A percentile compares a stretch with the other conserved stretches of the same genome.
Conservation (phyloP, 805 yeast genomes). For the Candida succiphila region DNA sequence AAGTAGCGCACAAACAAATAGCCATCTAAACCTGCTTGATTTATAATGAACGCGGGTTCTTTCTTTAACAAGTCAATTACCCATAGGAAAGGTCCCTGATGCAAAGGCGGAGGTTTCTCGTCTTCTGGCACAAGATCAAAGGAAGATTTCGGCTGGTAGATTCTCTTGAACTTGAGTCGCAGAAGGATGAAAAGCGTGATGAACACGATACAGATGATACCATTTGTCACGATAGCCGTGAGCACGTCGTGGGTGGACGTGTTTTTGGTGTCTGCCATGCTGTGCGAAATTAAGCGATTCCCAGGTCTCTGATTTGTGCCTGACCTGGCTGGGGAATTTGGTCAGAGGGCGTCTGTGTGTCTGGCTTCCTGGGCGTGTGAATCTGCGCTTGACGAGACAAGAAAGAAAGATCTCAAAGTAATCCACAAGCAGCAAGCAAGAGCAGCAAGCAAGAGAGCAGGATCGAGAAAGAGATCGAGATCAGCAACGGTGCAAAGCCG, state of each 20-base stretch:
- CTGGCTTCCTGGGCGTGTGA: no score
- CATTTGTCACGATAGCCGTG: constrained; percentile 61
- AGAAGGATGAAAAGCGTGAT: constrained; percentile 52
- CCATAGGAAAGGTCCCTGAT: constrained; percentile 66
- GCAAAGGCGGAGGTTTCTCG: constrained; percentile 65
- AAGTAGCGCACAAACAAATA: constrained; percentile 81
- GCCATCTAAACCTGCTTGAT: constrained; percentile 91
- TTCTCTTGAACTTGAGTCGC: constrained; percentile 56
- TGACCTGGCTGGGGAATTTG: no score
- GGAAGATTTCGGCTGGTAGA: constrained; percentile 77
- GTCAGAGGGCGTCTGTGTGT: no score
- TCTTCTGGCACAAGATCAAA: constrained; percentile 47
- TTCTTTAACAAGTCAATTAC: constrained; percentile 48
- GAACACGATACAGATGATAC: constrained; percentile 54
- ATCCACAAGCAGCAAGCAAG: no score
- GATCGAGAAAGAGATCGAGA: no score
- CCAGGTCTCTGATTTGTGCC: no score
- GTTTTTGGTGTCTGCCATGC: constrained; percentile 18
- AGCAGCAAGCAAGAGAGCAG: no score
- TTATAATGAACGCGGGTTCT: constrained; percentile 65
- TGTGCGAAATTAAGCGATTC: no score
- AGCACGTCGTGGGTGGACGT: constrained; percentile 70
- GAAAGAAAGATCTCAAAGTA: no score
- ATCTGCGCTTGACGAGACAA: no score
- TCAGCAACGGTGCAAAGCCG: no score